phyloP scores from a whole-genome alignment of 2,329 filamentous ascomycete species.

The Trichoderma sp. region DNA sequence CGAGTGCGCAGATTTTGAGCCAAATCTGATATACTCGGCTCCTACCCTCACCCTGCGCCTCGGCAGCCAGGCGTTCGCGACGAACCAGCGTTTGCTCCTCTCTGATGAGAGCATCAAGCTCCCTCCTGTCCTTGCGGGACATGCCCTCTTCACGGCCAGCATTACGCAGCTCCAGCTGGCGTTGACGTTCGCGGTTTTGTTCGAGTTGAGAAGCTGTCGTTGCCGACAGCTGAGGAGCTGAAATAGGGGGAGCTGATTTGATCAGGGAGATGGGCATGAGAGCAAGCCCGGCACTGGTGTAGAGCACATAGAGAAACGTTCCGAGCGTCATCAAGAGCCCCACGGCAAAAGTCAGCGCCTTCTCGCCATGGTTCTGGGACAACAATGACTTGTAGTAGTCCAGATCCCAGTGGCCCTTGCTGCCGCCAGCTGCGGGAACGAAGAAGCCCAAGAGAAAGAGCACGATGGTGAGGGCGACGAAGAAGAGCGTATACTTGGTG shows the following conservation, averaged over 20 bases:
- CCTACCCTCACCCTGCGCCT: constrained; percentile 76
- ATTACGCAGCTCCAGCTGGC: constrained; percentile 85
- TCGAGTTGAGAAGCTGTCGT: constrained; percentile 80
- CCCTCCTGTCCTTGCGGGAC: constrained; percentile 81
- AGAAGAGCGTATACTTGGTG: constrained; percentile 85
- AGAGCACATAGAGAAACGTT: constrained; percentile 81
- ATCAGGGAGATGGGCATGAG: constrained; percentile 88
- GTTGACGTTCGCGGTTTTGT: constrained; percentile 86
- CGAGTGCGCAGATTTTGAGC: constrained; percentile 78
- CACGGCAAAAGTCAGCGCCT: constrained; percentile 85
- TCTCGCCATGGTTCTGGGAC: constrained; percentile 80
- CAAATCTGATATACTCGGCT: constrained; percentile 73
- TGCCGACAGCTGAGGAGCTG: constrained; percentile 75
- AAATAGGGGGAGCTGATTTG: constrained; percentile 86
- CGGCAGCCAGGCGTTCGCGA: constrained; percentile 82
- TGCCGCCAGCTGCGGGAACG: constrained; percentile 74
- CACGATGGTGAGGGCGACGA: constrained; percentile 76
- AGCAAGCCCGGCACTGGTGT: constrained; percentile 86
- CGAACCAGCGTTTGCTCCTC: constrained; percentile 92
- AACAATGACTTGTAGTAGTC: constrained; percentile 90
- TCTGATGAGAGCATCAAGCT: constrained; percentile 81
- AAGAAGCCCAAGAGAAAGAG: constrained; percentile 95
- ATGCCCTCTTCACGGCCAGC: constrained; percentile 73
- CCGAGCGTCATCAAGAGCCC: constrained; percentile 88
- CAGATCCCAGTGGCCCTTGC: constrained; percentile 71